Evolutionary conservation across 2,329 filamentous ascomycete species (phyloP).

Genomic region (Cryoendolithus antarcticus): DNA sequence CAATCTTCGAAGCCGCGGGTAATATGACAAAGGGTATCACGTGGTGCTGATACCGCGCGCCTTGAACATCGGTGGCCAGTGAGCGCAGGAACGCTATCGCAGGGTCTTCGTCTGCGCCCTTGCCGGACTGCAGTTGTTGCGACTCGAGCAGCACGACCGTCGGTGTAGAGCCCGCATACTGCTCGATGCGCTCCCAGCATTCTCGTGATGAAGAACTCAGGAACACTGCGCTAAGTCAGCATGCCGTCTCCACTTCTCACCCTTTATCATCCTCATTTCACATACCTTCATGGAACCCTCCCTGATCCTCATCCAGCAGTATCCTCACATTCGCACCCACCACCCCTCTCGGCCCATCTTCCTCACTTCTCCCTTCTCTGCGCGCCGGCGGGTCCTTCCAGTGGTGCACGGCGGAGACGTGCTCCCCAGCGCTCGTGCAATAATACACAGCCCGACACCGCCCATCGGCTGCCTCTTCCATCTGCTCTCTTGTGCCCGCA

Average conservation of each 20-base stretch:
- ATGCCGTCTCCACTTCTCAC: background rate
- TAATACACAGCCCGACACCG: conserved; percentile 21
- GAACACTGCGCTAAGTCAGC: conserved; percentile 16
- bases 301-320: conserved; percentile 21
- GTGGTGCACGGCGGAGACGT: conserved; percentile 15
- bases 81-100: conserved; percentile 12
- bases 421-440: conserved; percentile 13
- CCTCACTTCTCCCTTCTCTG: too few species aligned
- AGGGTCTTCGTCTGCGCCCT: conserved; percentile 3
- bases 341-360: background rate
- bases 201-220: conserved; percentile 14
- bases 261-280: background rate
- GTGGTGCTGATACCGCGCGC: conserved; percentile 14
- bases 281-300: conserved; percentile 21
- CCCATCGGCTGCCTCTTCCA: conserved; percentile 18
- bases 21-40: conserved; percentile 17
- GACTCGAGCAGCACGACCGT: conserved; percentile 20
- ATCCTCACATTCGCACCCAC: conserved; percentile 17
- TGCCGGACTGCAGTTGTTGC: background rate
- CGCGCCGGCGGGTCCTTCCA: conserved; percentile 8
- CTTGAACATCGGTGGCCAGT: conserved; percentile 13
- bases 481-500: conserved; percentile 6
- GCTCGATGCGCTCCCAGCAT: conserved; percentile 15
- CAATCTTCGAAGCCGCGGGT: background rate
- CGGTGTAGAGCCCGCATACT: conserved; percentile 11